Evolutionary conservation across 768 basidiomycete species (phyloP).

Genomic region (Pisolithus tinctorius): DNA sequence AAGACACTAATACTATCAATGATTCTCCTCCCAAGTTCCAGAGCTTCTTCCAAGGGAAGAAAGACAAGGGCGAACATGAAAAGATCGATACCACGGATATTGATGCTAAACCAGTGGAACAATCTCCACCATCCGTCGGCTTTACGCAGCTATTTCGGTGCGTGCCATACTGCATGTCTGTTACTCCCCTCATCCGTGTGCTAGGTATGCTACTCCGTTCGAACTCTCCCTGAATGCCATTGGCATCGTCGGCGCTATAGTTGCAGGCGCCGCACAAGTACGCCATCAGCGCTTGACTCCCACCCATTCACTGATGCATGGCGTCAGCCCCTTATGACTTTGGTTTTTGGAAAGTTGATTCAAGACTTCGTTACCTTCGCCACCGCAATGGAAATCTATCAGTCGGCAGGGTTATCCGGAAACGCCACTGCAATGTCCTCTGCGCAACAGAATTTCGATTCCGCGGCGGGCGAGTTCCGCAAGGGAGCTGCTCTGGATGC

Average conservation of each 20-base stretch:
- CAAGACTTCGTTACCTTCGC: constrained; percentile 65
- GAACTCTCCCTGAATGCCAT: constrained; percentile 65
- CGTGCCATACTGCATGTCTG: background rate
- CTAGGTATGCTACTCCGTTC: constrained; percentile 63
- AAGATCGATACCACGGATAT: constrained; percentile 2
- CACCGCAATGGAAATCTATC: constrained; percentile 7
- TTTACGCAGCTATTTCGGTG: constrained; percentile 47
- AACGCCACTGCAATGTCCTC: constrained; percentile 24
- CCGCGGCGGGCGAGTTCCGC: constrained; percentile 43
- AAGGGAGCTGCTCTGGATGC: constrained; percentile 48
- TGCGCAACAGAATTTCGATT: constrained; percentile 26
- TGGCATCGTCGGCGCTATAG: constrained; percentile 65
- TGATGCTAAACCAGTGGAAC: constrained; percentile 19
- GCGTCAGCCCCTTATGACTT: constrained; percentile 62
- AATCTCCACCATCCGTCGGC: constrained; percentile 30
- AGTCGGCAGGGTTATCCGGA: constrained; percentile 3
- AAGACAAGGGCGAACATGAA: constrained; percentile 26
- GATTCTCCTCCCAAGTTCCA: too few species aligned
- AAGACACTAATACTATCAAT: too few species aligned
- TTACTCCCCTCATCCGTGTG: background rate
- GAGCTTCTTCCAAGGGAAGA: constrained; percentile 7
- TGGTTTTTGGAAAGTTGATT: constrained; percentile 81
- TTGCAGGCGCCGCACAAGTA: constrained; percentile 81
- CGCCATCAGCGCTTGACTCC: background rate
- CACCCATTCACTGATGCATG: background rate